Conservation (phyloP, 257 asterid species). For the Marsdenia floribunda region DNA sequence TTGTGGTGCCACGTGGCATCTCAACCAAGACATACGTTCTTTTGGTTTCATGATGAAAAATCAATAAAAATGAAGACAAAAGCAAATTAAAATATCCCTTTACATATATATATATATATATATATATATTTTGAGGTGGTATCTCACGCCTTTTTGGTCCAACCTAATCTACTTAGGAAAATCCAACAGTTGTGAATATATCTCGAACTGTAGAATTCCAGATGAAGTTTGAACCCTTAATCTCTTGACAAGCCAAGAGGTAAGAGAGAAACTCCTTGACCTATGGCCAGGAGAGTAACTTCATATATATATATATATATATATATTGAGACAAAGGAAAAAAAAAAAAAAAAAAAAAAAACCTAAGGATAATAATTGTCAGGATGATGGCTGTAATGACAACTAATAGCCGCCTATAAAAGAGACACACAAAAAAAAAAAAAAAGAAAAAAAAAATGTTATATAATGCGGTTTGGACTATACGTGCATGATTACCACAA, state of each 20-base stretch:
- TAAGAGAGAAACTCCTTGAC: too few species aligned
- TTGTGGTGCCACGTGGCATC: neutral
- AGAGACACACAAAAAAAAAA: neutral
- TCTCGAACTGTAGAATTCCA: too few species aligned
- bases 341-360: neutral
- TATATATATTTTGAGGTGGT: too few species aligned
- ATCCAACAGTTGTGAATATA: too few species aligned
- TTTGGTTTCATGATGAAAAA: neutral
- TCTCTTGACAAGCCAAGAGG: too few species aligned
- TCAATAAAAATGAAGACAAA: neutral
- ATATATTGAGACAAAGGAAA: neutral
- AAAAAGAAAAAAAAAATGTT: neutral
- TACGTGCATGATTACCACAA: neutral
- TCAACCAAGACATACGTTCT: neutral
- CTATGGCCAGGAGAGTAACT: too few species aligned
- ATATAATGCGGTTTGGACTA: neutral
- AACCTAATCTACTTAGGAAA: too few species aligned
- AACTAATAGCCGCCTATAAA: neutral
- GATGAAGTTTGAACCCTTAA: too few species aligned
- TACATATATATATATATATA: too few species aligned
- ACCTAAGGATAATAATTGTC: too few species aligned
- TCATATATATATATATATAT: too few species aligned
- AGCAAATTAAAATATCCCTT: neutral
- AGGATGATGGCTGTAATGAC: conserved; percentile 3
- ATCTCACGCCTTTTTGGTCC: too few species aligned